Conservation (phyloP, 352 stramenopile species). For the Globisporangium okanoganense region DNA sequence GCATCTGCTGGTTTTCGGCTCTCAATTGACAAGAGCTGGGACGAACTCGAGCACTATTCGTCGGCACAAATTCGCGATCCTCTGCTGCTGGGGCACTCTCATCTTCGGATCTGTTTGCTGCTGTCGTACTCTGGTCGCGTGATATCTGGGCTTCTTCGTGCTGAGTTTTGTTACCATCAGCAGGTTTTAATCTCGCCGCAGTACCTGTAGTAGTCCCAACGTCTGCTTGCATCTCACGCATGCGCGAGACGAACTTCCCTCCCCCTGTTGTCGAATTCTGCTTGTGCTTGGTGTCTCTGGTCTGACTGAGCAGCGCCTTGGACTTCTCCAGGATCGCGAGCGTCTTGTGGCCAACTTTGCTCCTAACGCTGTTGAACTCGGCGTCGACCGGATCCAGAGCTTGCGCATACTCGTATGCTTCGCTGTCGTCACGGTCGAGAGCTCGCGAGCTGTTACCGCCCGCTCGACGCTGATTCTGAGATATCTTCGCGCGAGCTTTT, state of each 20-base stretch:
- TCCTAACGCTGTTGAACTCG: slow-evolving; percentile 31
- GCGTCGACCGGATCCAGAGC: slow-evolving; percentile 22
- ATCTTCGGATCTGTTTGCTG: neutral
- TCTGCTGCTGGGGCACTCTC: neutral
- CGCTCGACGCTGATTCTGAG: neutral
- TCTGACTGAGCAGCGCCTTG: slow-evolving; percentile 34
- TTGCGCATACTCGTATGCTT: slow-evolving; percentile 9
- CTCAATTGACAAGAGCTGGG: slow-evolving; percentile 1
- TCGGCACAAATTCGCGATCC: neutral
- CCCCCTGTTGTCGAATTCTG: neutral
- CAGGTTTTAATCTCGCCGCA: too few species aligned
- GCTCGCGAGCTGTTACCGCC: neutral
- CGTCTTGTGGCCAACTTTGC: slow-evolving; percentile 47
- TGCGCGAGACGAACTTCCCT: slow-evolving; percentile 25
- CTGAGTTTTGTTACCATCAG: too few species aligned
- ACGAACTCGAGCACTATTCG: neutral
- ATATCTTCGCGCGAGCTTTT: neutral
- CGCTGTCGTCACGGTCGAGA: neutral
- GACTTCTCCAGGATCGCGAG: slow-evolving; percentile 53
- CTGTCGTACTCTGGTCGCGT: neutral
- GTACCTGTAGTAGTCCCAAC: too few species aligned
- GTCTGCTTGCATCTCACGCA: slow-evolving; percentile 19
- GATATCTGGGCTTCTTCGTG: neutral
- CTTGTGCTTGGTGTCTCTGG: slow-evolving; percentile 8
- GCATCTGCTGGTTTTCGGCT: neutral